A percentile compares a stretch with the other conserved stretches of the same genome.
Evolutionary conservation across 2,329 filamentous ascomycete genomes (phyloP).

Genomic region (Myotisia sp.): DNA sequence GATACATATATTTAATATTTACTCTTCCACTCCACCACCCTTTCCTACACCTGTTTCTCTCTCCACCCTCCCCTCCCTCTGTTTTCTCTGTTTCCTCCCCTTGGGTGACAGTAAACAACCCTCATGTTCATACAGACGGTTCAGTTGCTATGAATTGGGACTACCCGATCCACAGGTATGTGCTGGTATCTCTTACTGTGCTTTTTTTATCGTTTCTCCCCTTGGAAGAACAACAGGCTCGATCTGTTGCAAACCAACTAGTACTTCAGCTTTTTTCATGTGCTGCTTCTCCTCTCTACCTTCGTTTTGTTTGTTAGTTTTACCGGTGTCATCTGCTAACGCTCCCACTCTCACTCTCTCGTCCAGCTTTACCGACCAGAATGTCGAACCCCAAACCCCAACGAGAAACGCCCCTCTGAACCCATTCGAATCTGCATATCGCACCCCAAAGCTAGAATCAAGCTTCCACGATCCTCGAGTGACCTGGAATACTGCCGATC

Average conservation of each 20-base stretch:
- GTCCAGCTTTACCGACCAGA: slow-evolving; percentile 33
- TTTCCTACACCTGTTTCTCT: slow-evolving; percentile 10
- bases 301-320: no score
- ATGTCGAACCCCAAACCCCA: slow-evolving; percentile 34
- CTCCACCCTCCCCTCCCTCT: slow-evolving; percentile 22
- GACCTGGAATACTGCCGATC: slow-evolving; percentile 34
- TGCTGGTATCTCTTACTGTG: slow-evolving; percentile 4
- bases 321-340: no score
- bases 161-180: slow-evolving; percentile 34
- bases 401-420: slow-evolving; percentile 31
- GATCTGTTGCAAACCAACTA: no score
- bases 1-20: no score
- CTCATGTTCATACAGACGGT: slow-evolving; percentile 26
- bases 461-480: slow-evolving; percentile 34
- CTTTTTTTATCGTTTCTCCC: slow-evolving; percentile 1
- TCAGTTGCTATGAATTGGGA: slow-evolving; percentile 35
- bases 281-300: no score
- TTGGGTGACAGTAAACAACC: slow-evolving; percentile 21
- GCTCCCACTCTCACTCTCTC: slow-evolving; percentile 16
- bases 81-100: no score
- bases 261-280: no score
- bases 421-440: slow-evolving; percentile 27
- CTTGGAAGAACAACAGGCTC: not conserved
- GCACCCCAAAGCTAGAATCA: slow-evolving; percentile 34
- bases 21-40: no score